A percentile compares a stretch with the other conserved stretches of the same genome.
Conservation (phyloP, 495 filamentous ascomycete species). For the Penicillium canescens region DNA sequence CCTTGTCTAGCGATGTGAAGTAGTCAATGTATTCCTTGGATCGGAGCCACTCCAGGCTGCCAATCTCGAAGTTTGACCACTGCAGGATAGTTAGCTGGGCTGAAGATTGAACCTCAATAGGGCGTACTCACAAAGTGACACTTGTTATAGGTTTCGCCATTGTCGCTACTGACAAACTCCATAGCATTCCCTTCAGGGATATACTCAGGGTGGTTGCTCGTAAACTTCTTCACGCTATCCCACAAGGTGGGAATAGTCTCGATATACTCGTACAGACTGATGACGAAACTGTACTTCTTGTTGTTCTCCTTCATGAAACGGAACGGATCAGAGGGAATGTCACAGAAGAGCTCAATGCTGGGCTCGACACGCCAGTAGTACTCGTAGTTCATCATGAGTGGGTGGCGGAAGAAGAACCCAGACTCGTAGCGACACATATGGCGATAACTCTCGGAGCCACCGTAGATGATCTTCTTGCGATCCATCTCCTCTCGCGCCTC, state of each 20-base stretch:
- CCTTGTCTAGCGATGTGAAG: constrained; percentile 75
- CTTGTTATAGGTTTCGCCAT: constrained; percentile 87
- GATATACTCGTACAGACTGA: constrained; percentile 90
- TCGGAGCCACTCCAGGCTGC: constrained; percentile 79
- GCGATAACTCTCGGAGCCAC: constrained; percentile 86
- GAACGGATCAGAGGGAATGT: constrained; percentile 82
- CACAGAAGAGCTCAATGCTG: constrained; percentile 84
- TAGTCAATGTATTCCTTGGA: constrained; percentile 78
- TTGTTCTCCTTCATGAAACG: constrained; percentile 82
- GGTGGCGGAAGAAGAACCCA: constrained; percentile 89
- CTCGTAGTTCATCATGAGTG: constrained; percentile 79
- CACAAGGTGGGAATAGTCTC: constrained; percentile 96
- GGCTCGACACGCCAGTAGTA: constrained; percentile 95
- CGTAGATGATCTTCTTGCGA: constrained; percentile 87
- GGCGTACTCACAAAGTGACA: constrained; percentile 85
- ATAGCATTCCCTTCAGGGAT: constrained; percentile 82
- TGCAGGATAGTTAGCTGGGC: constrained; percentile 26
- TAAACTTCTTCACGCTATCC: constrained; percentile 91
- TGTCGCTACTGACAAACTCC: constrained; percentile 88
- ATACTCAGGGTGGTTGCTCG: constrained; percentile 83
- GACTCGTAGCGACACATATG: constrained; percentile 96
- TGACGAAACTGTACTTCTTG: constrained; percentile 88
- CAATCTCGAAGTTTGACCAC: constrained; percentile 95
- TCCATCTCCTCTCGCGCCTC: constrained; percentile 84
- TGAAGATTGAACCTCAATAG: neutral